Evolutionary conservation across 83 land plant genomes (phyloP).

Genomic region (Thuja plicata): DNA sequence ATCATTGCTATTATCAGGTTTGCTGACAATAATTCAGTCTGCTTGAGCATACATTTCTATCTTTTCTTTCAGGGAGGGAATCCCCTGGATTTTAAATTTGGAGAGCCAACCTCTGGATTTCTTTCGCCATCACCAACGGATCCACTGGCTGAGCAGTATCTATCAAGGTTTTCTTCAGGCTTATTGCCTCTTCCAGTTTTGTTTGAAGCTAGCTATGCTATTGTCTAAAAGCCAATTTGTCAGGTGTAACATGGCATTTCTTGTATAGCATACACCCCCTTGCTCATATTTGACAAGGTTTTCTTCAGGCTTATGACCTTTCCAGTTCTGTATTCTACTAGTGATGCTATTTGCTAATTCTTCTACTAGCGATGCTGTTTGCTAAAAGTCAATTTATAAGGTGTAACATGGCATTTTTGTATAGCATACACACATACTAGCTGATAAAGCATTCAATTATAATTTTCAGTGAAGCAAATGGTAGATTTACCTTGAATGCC

Average conservation of each 20-base stretch:
- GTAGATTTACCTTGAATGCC: slow-evolving; percentile 52
- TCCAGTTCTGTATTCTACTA: neutral
- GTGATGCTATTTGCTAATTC: neutral
- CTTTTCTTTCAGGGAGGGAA: slow-evolving; percentile 79
- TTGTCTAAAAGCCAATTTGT: slow-evolving; percentile 11
- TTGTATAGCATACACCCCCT: neutral
- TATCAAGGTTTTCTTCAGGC: slow-evolving; percentile 47
- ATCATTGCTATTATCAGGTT: neutral
- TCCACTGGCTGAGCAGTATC: slow-evolving; percentile 59
- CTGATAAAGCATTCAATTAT: neutral
- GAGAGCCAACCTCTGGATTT: slow-evolving; percentile 48
- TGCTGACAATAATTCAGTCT: neutral
- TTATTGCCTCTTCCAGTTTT: slow-evolving; percentile 10
- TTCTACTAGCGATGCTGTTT: neutral
- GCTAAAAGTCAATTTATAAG: slow-evolving; percentile 13
- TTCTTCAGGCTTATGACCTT: slow-evolving; percentile 3
- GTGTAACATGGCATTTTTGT: neutral
- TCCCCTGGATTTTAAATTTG: slow-evolving; percentile 85
- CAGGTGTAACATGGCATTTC: neutral
- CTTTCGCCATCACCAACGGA: slow-evolving; percentile 78
- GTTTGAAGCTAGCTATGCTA: neutral
- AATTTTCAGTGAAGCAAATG: slow-evolving; percentile 62
- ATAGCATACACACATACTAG: neutral
- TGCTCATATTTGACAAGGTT: slow-evolving; percentile 49
- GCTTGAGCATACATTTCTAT: neutral